These are phyloP conservation scores for Penicillium macrosclerotiorum DNA, from an alignment of 495 filamentous ascomycete species.

Conservation along the genomic window DNA sequence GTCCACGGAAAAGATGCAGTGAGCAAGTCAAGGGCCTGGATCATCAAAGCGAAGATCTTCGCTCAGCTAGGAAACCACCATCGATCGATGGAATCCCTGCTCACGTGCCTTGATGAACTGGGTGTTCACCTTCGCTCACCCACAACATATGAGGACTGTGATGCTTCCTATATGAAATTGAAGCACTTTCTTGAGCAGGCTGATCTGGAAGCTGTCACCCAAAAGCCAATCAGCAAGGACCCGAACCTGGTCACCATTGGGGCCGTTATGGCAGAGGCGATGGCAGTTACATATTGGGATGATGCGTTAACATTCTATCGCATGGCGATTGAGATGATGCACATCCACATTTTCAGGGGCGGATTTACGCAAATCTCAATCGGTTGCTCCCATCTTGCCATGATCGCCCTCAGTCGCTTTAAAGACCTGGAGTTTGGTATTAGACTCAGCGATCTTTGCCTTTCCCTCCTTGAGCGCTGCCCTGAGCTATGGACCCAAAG, in stretches of 20 bases:
- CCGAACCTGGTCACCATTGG: constrained; percentile 62
- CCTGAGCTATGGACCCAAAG: constrained; percentile 68
- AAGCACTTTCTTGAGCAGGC: constrained; percentile 56
- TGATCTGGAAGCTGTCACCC: constrained; percentile 53
- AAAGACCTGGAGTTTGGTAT: constrained; percentile 67
- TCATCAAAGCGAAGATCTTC: constrained; percentile 73
- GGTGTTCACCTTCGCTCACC: constrained; percentile 62
- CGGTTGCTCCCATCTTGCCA: constrained; percentile 71
- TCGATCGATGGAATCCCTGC: constrained; percentile 65
- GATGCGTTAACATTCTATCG: constrained; percentile 74
- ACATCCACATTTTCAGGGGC: constrained; percentile 62
- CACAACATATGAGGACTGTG: constrained; percentile 72
- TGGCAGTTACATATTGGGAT: constrained; percentile 81
- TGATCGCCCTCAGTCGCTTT: constrained; percentile 70
- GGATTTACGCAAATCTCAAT: constrained; percentile 73
- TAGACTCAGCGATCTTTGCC: constrained; percentile 60
- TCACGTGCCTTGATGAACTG: constrained; percentile 64
- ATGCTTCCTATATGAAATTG: constrained; percentile 63
- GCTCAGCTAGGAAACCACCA: constrained; percentile 67
- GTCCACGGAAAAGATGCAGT: constrained; percentile 60
- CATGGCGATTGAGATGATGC: constrained; percentile 67
- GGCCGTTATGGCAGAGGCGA: constrained; percentile 71
- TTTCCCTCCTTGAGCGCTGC: constrained; percentile 64
- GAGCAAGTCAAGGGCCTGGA: constrained; percentile 76
- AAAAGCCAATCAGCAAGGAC: constrained; percentile 51